Conservation (phyloP, 2,329 filamentous ascomycete genomes). For the Pseudocercospora eumusae region DNA sequence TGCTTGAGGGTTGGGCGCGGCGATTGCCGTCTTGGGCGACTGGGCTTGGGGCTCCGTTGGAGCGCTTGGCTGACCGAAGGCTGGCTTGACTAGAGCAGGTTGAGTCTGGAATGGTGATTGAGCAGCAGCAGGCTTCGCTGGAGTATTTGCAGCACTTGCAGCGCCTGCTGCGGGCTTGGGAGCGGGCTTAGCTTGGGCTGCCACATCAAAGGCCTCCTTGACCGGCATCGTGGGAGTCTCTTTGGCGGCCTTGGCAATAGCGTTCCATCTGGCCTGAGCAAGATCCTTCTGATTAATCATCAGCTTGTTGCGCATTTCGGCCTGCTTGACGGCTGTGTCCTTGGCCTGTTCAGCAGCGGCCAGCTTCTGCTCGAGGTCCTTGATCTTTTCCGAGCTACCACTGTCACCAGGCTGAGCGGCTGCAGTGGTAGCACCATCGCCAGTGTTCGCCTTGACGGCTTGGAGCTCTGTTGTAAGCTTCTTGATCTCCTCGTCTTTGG, state of each 20-base stretch:
- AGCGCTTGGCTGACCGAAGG: slow-evolving; percentile 30
- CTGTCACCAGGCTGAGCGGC: neutral
- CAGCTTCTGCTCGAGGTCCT: slow-evolving; percentile 31
- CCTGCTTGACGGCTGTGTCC: slow-evolving; percentile 43
- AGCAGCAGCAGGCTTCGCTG: slow-evolving; percentile 23
- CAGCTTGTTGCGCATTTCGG: slow-evolving; percentile 62
- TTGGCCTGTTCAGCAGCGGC: slow-evolving; percentile 35
- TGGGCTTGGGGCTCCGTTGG: slow-evolving; percentile 1
- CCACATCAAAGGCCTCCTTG: slow-evolving; percentile 80
- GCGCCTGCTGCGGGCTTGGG: slow-evolving; percentile 27
- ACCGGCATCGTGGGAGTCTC: slow-evolving; percentile 84
- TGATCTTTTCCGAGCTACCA: slow-evolving; percentile 7
- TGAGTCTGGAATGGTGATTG: slow-evolving; percentile 21
- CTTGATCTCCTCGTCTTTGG: slow-evolving; percentile 38
- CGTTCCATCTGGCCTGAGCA: slow-evolving; percentile 69
- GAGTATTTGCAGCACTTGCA: slow-evolving; percentile 17
- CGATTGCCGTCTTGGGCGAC: slow-evolving; percentile 4
- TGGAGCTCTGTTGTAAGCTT: slow-evolving; percentile 28
- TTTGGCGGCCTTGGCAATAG: slow-evolving; percentile 78
- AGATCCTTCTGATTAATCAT: slow-evolving; percentile 71
- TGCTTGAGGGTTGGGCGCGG: slow-evolving; percentile 28
- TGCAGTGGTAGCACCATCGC: neutral
- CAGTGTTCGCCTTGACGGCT: neutral
- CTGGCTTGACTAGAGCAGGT: slow-evolving; percentile 14
- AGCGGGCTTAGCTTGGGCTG: slow-evolving; percentile 59